These are phyloP conservation scores for Polygonum aviculare DNA, from an alignment of 148 eudicot species.

Conservation along the genomic window DNA sequence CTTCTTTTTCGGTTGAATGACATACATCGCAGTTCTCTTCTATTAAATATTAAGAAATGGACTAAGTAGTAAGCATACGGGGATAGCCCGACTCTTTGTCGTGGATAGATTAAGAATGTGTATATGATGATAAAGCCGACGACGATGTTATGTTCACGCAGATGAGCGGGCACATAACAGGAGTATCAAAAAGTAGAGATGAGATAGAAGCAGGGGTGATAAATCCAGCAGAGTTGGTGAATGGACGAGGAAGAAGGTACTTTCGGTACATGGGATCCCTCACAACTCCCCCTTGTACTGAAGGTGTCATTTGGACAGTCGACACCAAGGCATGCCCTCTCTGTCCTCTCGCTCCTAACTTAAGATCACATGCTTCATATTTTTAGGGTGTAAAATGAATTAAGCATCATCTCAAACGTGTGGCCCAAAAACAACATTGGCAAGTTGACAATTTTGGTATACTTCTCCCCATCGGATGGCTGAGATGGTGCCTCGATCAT, in stretches of 20 bases:
- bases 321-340: slow-evolving; percentile 28
- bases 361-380: background rate
- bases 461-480: no score
- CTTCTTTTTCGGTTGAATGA: no score
- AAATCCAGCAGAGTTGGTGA: slow-evolving; percentile 34
- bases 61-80: background rate
- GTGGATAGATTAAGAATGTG: background rate
- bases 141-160: slow-evolving; percentile 15
- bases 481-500: no score
- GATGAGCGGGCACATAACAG: slow-evolving; percentile 33
- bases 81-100: background rate
- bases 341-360: no score
- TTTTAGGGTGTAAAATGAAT: no score
- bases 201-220: slow-evolving; percentile 28
- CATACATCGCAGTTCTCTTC: no score
- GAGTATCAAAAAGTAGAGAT: slow-evolving; percentile 18
- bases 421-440: no score
- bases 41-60: no score
- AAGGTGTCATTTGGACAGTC: slow-evolving; percentile 70
- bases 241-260: slow-evolving; percentile 18
- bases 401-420: no score
- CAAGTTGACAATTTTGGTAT: no score
- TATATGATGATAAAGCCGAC: background rate
- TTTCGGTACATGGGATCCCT: slow-evolving; percentile 67
- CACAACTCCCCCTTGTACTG: slow-evolving; percentile 75